phyloP scores from a whole-genome alignment of 2,329 filamentous ascomycete genomes.

The Alternaria incomplexa region DNA sequence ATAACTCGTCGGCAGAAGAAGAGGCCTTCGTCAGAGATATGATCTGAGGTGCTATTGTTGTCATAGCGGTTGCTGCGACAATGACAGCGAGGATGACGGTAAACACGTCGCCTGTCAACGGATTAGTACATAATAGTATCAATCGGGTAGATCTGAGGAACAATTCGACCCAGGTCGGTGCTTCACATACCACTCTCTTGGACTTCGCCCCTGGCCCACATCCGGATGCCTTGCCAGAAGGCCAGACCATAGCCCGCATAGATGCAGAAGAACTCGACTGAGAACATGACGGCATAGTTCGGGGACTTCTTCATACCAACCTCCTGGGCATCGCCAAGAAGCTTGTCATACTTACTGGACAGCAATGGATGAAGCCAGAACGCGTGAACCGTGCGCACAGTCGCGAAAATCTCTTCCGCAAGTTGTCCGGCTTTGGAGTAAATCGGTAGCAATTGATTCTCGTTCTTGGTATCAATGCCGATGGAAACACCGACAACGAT shows the following conservation, averaged over 20 bases:
- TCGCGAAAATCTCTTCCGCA: slow-evolving; percentile 59
- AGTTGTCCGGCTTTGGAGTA: slow-evolving; percentile 54
- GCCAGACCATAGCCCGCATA: slow-evolving; percentile 55
- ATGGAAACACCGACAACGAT: slow-evolving; percentile 39
- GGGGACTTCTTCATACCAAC: slow-evolving; percentile 54
- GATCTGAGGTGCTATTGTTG: slow-evolving; percentile 86
- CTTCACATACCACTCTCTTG: slow-evolving; percentile 41
- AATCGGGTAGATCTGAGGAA: background rate
- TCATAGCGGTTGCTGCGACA: slow-evolving; percentile 69
- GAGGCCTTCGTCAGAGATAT: slow-evolving; percentile 64
- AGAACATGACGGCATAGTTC: slow-evolving; percentile 53
- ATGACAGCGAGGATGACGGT: slow-evolving; percentile 46
- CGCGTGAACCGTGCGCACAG: slow-evolving; percentile 55
- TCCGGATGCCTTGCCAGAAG: slow-evolving; percentile 59
- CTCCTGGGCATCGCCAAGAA: slow-evolving; percentile 51
- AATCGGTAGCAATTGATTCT: slow-evolving; percentile 47
- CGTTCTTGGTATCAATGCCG: slow-evolving; percentile 44
- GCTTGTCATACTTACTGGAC: slow-evolving; percentile 51
- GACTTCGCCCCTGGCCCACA: slow-evolving; percentile 63
- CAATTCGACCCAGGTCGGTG: background rate
- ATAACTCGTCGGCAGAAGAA: slow-evolving; percentile 43
- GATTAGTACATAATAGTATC: background rate
- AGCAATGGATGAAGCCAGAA: slow-evolving; percentile 57
- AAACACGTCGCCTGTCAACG: slow-evolving; percentile 14
- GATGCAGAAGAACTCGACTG: slow-evolving; percentile 51